phyloP scores from a whole-genome alignment of 305 asterid genomes.

The Solanum hybrid region DNA sequence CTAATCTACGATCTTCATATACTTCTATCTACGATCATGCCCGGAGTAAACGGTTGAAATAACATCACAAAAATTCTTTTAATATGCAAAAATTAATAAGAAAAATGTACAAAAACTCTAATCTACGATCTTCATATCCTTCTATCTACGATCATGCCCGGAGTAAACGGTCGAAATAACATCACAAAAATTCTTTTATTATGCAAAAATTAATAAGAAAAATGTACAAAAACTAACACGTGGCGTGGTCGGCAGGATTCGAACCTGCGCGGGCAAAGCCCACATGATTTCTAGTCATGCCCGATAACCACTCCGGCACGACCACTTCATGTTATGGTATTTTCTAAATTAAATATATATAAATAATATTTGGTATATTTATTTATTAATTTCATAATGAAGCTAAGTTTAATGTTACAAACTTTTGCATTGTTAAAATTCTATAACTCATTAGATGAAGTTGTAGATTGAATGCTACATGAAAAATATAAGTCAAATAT shows the following conservation, averaged over 20 bases:
- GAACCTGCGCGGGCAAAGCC: constrained; percentile 99
- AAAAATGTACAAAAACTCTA: too few relatives aligned
- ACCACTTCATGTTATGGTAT: constrained; percentile 26
- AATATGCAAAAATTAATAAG: too few relatives aligned
- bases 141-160: background rate
- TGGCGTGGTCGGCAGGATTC: constrained; percentile 79
- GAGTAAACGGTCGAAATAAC: background rate
- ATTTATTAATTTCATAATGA: background rate
- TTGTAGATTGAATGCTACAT: background rate
- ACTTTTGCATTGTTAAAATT: background rate
- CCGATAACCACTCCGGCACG: constrained; percentile 99
- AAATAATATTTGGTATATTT: background rate
- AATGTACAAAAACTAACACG: too few relatives aligned
- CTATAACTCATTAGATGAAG: background rate
- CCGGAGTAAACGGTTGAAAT: too few relatives aligned
- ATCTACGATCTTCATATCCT: too few relatives aligned
- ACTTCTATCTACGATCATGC: background rate
- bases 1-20: background rate
- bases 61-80: too few relatives aligned
- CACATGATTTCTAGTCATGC: constrained; percentile 99
- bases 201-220: background rate
- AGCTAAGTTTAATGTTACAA: background rate
- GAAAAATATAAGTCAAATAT: background rate
- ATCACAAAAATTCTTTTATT: background rate
- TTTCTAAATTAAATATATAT: background rate